Evolutionary conservation across 768 basidiomycete species (phyloP).

Genomic region (Leccinellum luteum): DNA sequence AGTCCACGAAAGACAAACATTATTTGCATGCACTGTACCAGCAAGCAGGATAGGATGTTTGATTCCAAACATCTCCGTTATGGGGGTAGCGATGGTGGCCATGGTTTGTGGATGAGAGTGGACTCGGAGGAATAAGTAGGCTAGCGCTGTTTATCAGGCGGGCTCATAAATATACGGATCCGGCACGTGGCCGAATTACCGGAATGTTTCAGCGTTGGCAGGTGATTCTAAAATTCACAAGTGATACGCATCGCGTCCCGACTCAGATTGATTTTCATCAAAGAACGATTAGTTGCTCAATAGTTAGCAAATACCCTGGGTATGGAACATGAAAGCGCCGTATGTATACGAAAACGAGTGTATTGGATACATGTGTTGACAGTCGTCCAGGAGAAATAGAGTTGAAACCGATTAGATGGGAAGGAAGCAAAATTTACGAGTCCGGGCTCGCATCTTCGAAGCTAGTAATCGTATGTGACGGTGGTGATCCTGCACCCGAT

Average conservation of each 20-base stretch:
- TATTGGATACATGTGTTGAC: conserved; percentile 33
- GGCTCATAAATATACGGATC: not conserved
- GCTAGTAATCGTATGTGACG: conserved; percentile 12
- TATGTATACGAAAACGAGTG: conserved; percentile 27
- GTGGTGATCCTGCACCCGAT: conserved; percentile 39
- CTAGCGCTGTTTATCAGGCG: not conserved
- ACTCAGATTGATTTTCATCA: not conserved
- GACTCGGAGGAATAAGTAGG: not conserved
- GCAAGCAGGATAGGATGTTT: conserved; percentile 87
- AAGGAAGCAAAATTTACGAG: conserved; percentile 10
- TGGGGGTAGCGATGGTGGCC: conserved; percentile 74
- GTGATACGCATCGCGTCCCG: not conserved
- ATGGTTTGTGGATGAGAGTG: conserved; percentile 5
- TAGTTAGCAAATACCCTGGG: conserved; percentile 21
- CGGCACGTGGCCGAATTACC: not conserved
- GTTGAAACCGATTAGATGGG: not conserved
- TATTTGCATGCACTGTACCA: conserved; percentile 37
- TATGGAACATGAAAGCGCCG: conserved; percentile 27
- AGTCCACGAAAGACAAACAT: conserved; percentile 36
- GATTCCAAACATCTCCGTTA: conserved; percentile 86
- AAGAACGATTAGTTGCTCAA: conserved; percentile 7
- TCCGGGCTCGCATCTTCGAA: conserved; percentile 8
- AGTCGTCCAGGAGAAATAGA: conserved; percentile 21
- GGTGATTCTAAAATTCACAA: not conserved
- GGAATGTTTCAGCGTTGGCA: not conserved